Evolutionary conservation across 2,329 filamentous ascomycete species (phyloP), one percentile per base, ranked within the genome.

Genomic region (Claviceps sp.): DNA sequence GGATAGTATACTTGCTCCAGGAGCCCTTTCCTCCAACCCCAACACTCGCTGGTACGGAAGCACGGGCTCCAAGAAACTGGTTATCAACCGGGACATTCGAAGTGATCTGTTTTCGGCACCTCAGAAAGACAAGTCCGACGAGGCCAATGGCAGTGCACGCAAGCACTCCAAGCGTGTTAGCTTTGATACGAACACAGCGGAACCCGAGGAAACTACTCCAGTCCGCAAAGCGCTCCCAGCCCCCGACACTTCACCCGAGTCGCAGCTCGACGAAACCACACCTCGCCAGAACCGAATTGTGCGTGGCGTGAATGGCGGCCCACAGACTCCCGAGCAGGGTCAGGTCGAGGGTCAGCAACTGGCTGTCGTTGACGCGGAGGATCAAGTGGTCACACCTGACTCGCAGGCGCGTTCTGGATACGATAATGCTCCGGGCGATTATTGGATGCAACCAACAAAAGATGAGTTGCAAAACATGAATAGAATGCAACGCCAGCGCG

Each of bases 71-170:
- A 96, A 96, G 72, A 90, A 89, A 66, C 78, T 98, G 52, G 85
- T 90, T 50, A 96, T 98, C 64, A 94, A 96, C 68, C 84, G 88
- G 56, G 85, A 84, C 58, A 76, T 98, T 64, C 80, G 87, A 50
- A 89, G 78, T 53, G 85, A 88, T 60, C 72, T 83, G 16, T 85
- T 84, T 63, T 76, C 75, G 2, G 79, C 79, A 1, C 79, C 80
- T 0, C 75, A 71, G 50, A 80, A 76, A 62, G 74, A 77, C 38
- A 76, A 72, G 59, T 60, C 66, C 16, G 55, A 62, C 2, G 29
- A 34, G 29, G 59, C 64, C 20, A 75, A 75, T 14, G 54, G 57
- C 59, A 67, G 44, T 53, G 71, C 55, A 36, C 71, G 76, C 50
- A 82, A 82, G 61, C 68, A 86, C 42, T 83, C 84, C 57, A 96